Evolutionary conservation across 495 filamentous ascomycete genomes (phyloP).

Genomic region (Aspergillus sclerotioniger): DNA sequence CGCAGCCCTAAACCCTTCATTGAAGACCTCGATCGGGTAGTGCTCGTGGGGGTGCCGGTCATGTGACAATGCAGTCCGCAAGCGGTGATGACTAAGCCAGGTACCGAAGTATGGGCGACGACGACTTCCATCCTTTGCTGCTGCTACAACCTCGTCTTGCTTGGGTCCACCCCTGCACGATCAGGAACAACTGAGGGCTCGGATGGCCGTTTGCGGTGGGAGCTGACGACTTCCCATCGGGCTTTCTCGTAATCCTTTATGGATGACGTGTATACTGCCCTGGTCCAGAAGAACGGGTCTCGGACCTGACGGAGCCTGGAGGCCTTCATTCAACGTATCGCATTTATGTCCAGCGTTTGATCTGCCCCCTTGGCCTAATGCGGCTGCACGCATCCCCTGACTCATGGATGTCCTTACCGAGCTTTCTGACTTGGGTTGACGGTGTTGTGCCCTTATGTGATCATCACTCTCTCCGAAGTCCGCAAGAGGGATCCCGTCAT

Average conservation of each 20-base stretch:
- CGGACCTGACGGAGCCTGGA: not conserved
- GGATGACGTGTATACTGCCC: constrained; percentile 19
- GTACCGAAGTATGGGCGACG: constrained; percentile 7
- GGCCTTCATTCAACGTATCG: not conserved
- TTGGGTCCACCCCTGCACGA: constrained; percentile 8
- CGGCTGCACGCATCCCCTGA: not conserved
- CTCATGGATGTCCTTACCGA: not conserved
- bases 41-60: not conserved
- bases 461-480: not conserved
- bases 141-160: not conserved
- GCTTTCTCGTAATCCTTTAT: not conserved
- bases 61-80: constrained; percentile 21
- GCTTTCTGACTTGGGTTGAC: not conserved
- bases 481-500: not conserved
- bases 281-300: not conserved
- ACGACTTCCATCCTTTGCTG: not conserved
- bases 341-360: not conserved
- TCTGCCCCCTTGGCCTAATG: not conserved
- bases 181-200: constrained; percentile 11
- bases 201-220: constrained; percentile 14
- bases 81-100: constrained; percentile 17
- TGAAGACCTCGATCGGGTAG: constrained; percentile 1
- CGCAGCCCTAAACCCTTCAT: constrained; percentile 23
- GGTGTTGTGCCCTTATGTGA: not conserved
- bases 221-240: not conserved